Evolutionary conservation across 2,329 filamentous ascomycete genomes (phyloP).

Genomic region (Ophiostoma fasciatum): DNA sequence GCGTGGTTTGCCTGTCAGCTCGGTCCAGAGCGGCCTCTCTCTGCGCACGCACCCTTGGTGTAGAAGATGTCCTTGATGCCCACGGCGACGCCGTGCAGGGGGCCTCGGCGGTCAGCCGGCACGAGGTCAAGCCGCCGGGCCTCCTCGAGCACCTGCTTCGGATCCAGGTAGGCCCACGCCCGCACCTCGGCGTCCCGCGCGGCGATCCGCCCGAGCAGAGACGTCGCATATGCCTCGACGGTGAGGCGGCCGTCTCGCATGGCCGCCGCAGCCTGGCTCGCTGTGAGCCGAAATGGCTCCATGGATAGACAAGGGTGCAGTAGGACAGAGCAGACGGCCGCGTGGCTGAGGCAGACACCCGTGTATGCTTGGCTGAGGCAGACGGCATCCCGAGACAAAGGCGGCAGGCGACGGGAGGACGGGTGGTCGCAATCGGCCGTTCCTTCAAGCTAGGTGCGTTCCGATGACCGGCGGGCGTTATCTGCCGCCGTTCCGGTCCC

Average conservation of each 20-base stretch:
- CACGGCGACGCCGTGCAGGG: slow-evolving; percentile 42
- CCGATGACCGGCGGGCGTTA: too few species aligned
- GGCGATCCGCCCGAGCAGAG: slow-evolving; percentile 30
- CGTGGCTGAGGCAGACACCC: too few species aligned
- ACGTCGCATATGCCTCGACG: slow-evolving; percentile 32
- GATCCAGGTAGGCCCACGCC: slow-evolving; percentile 35
- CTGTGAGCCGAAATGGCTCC: slow-evolving; percentile 20
- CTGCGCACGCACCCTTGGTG: slow-evolving; percentile 28
- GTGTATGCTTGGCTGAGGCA: too few species aligned
- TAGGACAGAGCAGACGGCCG: too few species aligned
- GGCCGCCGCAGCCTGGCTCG: slow-evolving; percentile 23
- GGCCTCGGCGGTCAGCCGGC: slow-evolving; percentile 31
- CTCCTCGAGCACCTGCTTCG: slow-evolving; percentile 30
- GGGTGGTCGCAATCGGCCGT: too few species aligned
- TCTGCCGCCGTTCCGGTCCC: too few species aligned
- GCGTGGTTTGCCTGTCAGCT: too few species aligned
- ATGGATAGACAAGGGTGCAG: not conserved
- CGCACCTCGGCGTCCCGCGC: slow-evolving; percentile 28
- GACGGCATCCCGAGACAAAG: too few species aligned
- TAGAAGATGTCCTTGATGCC: slow-evolving; percentile 46
- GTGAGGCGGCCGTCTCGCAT: slow-evolving; percentile 27
- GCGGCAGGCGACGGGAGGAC: too few species aligned
- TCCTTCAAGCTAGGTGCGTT: too few species aligned
- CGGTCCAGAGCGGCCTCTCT: too few species aligned
- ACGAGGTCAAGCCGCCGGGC: slow-evolving; percentile 35